These are phyloP conservation scores for Neurospora tetrasperma DNA, from an alignment of 495 filamentous ascomycete species.

Conservation along the genomic window DNA sequence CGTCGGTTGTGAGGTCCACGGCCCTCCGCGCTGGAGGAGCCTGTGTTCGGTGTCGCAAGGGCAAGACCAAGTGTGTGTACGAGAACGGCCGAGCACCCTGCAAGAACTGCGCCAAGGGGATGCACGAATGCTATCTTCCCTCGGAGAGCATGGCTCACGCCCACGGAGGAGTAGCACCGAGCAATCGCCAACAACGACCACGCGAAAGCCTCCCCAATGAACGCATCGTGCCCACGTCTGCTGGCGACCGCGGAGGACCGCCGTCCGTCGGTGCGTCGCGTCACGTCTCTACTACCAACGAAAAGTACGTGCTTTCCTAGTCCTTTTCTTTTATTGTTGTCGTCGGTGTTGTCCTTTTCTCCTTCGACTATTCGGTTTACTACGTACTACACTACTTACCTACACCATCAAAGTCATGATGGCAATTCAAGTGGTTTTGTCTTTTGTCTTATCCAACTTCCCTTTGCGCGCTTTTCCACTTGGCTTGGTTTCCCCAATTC, in stretches of 20 bases:
- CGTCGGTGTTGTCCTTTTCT: background rate
- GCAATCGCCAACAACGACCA: conserved; percentile 23
- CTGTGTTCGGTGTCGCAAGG: conserved; percentile 44
- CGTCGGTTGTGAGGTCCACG: conserved; percentile 38
- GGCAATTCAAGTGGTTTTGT: conserved; percentile 1
- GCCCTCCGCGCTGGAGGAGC: conserved; percentile 43
- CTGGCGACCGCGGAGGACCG: conserved; percentile 34
- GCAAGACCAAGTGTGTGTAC: conserved; percentile 46
- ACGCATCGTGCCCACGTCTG: conserved; percentile 29
- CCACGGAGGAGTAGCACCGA: conserved; percentile 32
- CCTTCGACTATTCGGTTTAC: conserved; percentile 1
- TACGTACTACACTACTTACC: background rate
- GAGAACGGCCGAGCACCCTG: conserved; percentile 41
- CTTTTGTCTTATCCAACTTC: background rate
- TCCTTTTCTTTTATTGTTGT: conserved; percentile 3
- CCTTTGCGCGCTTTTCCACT: background rate
- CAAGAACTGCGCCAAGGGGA: conserved; percentile 44
- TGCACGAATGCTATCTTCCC: conserved; percentile 44
- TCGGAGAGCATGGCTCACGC: conserved; percentile 41
- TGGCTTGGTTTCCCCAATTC: background rate
- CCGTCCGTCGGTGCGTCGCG: conserved; percentile 32
- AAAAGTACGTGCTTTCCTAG: conserved; percentile 33
- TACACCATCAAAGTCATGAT: background rate
- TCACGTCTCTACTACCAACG: conserved; percentile 30
- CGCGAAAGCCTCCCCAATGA: conserved; percentile 37